Conservation (phyloP, 352 stramenopile genomes). For the Nothophytophthora sp. region DNA sequence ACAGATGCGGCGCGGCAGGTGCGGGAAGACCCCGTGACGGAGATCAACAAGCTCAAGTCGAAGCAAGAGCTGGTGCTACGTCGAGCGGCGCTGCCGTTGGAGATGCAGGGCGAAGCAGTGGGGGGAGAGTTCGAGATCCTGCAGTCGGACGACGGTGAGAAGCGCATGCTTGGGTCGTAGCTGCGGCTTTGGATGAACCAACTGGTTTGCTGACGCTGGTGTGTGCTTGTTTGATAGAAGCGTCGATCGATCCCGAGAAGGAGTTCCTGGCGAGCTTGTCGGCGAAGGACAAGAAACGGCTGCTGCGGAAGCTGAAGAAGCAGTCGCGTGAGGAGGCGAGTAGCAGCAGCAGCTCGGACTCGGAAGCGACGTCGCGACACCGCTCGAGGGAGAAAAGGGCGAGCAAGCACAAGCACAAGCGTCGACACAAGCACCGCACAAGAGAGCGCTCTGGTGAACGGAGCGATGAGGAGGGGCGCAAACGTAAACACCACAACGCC, state of each 20-base stretch:
- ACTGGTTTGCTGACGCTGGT: slow-evolving; percentile 4
- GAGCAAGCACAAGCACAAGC: slow-evolving; percentile 33
- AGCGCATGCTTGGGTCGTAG: neutral
- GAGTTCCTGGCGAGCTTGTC: slow-evolving; percentile 59
- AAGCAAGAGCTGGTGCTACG: slow-evolving; percentile 66
- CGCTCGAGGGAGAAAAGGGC: slow-evolving; percentile 27
- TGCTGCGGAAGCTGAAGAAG: slow-evolving; percentile 64
- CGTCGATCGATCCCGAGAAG: slow-evolving; percentile 39
- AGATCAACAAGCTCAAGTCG: slow-evolving; percentile 57
- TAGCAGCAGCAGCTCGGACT: slow-evolving; percentile 21
- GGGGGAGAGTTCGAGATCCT: slow-evolving; percentile 66
- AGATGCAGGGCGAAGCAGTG: slow-evolving; percentile 49
- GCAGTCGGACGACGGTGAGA: slow-evolving; percentile 53
- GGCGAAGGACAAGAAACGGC: slow-evolving; percentile 60
- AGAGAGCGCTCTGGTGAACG: slow-evolving; percentile 8
- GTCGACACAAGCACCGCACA: slow-evolving; percentile 16
- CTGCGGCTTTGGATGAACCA: neutral
- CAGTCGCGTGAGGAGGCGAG: slow-evolving; percentile 3
- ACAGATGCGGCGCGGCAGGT: slow-evolving; percentile 68
- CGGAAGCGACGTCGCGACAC: slow-evolving; percentile 7
- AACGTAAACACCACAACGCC: neutral
- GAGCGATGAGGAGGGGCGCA: neutral
- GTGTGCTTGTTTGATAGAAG: slow-evolving; percentile 12
- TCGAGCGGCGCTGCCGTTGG: slow-evolving; percentile 56
- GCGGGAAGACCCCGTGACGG: slow-evolving; percentile 74